Evolutionary conservation across 108 stramenopile species (phyloP).

Genomic region (Skeletonema grethae): DNA sequence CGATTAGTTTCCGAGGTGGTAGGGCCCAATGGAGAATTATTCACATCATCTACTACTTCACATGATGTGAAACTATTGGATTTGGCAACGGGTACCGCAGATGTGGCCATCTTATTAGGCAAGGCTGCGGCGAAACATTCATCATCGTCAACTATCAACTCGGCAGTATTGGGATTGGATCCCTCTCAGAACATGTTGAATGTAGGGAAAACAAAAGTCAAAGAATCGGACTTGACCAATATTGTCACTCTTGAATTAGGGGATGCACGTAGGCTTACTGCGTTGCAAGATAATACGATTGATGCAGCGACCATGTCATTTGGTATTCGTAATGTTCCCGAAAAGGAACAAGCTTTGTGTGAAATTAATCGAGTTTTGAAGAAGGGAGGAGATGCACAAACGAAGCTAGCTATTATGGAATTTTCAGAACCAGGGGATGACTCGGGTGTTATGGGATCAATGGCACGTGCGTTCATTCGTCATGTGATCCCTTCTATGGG

Average conservation of each 20-base stretch:
- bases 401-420: constrained; percentile 73
- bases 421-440: constrained; percentile 75
- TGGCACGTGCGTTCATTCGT: constrained; percentile 73
- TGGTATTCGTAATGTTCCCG: constrained; percentile 91
- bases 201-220: constrained; percentile 73
- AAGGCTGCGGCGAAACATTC: constrained; percentile 42
- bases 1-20: constrained; percentile 61
- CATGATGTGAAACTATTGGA: constrained; percentile 52
- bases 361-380: constrained; percentile 78
- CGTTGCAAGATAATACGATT: constrained; percentile 47
- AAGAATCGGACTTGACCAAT: constrained; percentile 36
- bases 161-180: constrained; percentile 74
- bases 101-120: constrained; percentile 88
- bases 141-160: neutral
- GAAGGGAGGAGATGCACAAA: constrained; percentile 13
- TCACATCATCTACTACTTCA: neutral
- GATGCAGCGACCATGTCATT: constrained; percentile 95
- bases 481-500: constrained; percentile 79
- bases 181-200: constrained; percentile 88
- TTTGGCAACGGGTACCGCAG: constrained; percentile 91
- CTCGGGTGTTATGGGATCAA: constrained; percentile 51
- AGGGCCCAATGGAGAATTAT: constrained; percentile 26
- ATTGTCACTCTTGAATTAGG: constrained; percentile 56
- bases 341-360: constrained; percentile 69
- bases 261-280: constrained; percentile 70